These are phyloP conservation scores for Hymenoscyphus occultus DNA, from an alignment of 2,329 filamentous ascomycete genomes.

Conservation along the genomic window DNA sequence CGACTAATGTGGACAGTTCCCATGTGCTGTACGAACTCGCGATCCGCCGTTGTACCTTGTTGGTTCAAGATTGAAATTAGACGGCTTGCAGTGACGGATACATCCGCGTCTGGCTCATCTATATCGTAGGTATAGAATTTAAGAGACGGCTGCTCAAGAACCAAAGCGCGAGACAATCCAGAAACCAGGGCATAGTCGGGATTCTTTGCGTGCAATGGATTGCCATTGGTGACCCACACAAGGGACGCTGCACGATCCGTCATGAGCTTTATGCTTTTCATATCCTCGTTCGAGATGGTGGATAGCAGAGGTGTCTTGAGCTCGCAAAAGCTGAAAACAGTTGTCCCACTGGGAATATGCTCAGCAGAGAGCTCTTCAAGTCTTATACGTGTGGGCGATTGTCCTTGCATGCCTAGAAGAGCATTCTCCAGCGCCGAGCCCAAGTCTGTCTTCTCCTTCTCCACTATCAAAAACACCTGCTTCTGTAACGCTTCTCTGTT, in stretches of 20 bases:
- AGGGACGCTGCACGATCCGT: slow-evolving; percentile 8
- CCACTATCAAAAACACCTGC: not conserved
- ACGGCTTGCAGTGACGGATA: not conserved
- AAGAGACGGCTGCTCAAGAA: slow-evolving; percentile 19
- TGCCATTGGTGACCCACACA: slow-evolving; percentile 16
- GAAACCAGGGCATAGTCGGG: slow-evolving; percentile 11
- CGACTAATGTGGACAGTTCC: not conserved
- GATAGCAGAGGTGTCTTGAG: not conserved
- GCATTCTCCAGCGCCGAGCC: not conserved
- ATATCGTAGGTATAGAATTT: slow-evolving; percentile 15
- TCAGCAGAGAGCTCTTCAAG: not conserved
- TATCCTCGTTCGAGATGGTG: not conserved
- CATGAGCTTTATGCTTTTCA: not conserved
- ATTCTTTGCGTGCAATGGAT: slow-evolving; percentile 4
- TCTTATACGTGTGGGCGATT: not conserved
- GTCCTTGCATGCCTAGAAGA: not conserved
- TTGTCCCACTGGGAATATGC: not conserved
- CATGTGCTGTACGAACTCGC: slow-evolving; percentile 1
- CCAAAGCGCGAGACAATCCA: slow-evolving; percentile 14
- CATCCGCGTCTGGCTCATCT: not conserved
- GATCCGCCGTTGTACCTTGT: not conserved
- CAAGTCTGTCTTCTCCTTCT: not conserved
- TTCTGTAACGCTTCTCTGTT: not conserved
- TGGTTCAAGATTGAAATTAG: not conserved
- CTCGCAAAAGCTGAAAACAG: not conserved